Evolutionary conservation across 495 filamentous ascomycete genomes (phyloP), one percentile per base, ranked within the genome.

Genomic region (Haplographium delicatum): DNA sequence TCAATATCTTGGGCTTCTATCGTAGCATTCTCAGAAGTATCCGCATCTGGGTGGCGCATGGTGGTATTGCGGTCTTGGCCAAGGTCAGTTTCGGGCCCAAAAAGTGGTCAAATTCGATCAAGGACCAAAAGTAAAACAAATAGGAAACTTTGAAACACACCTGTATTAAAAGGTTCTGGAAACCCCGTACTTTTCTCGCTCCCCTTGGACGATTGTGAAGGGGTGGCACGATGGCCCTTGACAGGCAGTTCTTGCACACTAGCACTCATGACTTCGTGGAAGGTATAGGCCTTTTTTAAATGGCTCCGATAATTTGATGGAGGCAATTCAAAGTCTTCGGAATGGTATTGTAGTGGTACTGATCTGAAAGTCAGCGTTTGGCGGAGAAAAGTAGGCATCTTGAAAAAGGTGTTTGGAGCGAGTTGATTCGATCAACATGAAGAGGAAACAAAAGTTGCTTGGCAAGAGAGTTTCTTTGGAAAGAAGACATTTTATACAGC

Each of bases 31-130:
- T 44, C 38, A 27, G 52, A 56, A 7, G 56, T 62, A 30, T 62
- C 59, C 15, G 59, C 59, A n/a, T 53, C 48, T 10, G 59, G 59
- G 23, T 62, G 59, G 4, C 44, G 38, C 5, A 59, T 48, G n/a
- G 59, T 62, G 11, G 59, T 62, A 28, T 62, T 62, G 39, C 51
- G 40, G 26, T 58, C 56, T 59, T 13, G 4, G 9, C 24, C 5
- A 44, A 44, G 27, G 20, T 53, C 11, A 28, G 15, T 19, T 5
- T 18, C 5, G 20, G 13, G 22, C 2, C 33, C 25, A 41, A 23
- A 4, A 40, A 10, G 15, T n/a, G n/a, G 13, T 1, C 35, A n/a
- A n/a, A n/a, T n/a, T n/a, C n/a, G n/a, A n/a, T n/a, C n/a, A n/a
- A n/a, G n/a, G n/a, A n/a, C n/a, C n/a, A n/a, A n/a, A n/a, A n/a